Percentiles rank a stretch among this genome's conserved stretches.
Evolutionary conservation across 2,329 filamentous ascomycete genomes (phyloP).

Genomic region (Penicillium capsulatum): DNA sequence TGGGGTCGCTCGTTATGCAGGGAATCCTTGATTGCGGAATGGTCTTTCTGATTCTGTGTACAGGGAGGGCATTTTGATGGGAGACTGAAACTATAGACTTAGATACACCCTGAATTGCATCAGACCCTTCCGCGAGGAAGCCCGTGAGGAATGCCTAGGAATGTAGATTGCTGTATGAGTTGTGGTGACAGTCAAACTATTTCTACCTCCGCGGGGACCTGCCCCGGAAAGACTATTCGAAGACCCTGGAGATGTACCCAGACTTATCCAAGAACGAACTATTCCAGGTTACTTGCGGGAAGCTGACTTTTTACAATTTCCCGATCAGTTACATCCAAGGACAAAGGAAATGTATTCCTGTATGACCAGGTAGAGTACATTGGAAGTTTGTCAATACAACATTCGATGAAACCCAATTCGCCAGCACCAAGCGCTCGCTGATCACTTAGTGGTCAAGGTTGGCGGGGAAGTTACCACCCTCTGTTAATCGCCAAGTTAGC

Average conservation of each 20-base stretch:
- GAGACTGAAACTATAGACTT: constrained; percentile 21
- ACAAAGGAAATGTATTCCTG: constrained; percentile 29
- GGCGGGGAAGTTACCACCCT: constrained; percentile 55
- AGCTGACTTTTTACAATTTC: constrained; percentile 31
- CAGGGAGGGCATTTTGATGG: constrained; percentile 10
- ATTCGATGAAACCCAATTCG: constrained; percentile 27
- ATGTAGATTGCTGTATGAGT: too few species aligned
- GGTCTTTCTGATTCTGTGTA: constrained; percentile 4
- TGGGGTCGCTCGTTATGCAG: too few species aligned
- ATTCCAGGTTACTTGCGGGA: too few species aligned
- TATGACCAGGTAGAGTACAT: constrained; percentile 39
- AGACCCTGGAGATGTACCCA: too few species aligned
- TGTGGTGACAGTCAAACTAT: too few species aligned
- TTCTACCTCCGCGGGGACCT: too few species aligned
- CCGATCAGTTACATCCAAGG: constrained; percentile 15
- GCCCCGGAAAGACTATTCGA: too few species aligned
- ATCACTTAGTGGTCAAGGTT: constrained; percentile 45
- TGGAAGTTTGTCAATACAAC: constrained; percentile 32
- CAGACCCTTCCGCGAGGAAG: constrained; percentile 14
- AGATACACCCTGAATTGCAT: constrained; percentile 20
- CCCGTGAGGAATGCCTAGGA: background rate
- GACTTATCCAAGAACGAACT: too few species aligned
- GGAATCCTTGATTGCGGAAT: background rate
- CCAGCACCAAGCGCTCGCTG: constrained; percentile 19
- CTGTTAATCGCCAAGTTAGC: too few species aligned